Evolutionary conservation across 2,329 filamentous ascomycete species (phyloP), one percentile per base, ranked within the genome.

Genomic region (Aspergillus pseudoviridinutans): DNA sequence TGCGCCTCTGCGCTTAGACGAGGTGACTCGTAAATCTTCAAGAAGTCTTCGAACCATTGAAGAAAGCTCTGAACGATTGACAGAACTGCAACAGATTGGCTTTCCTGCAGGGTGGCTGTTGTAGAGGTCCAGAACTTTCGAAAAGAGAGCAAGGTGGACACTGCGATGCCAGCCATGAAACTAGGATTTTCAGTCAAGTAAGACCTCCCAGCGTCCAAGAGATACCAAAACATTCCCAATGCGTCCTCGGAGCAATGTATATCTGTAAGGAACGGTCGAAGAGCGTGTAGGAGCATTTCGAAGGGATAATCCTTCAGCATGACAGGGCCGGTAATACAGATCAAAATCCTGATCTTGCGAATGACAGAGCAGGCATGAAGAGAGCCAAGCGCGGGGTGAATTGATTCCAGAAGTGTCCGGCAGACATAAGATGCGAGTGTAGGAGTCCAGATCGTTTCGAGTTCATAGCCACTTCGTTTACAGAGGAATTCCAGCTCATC

Each of bases 201-300:
- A 4, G 76, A 65, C 17, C 78, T 77, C 7, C 93, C 92, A 53
- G 83, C 82, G 5, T 84, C 79, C 14, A 97, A 79, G 1, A 99
- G 81, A 73, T 96, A 97, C 71, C 91, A 89, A 58, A 90, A 86
- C 35, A 99, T 84, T 0, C 92, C 93, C 49, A 97, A 81, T 1
- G 90, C 87, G 76, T 99, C 94, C 68, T 96, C 91, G 9, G 92
- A 90, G 72, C 93, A 97, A 68, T 95, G 89, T 0, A 87, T 82
- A 64, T 97, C 88, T 1, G 88, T 87, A 5, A 97, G 79, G 63
- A 92, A 95, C 0, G 87, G 86, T 9, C 89, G 83, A 22, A 96
- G 80, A 1, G 89, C 88, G 66, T 92, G 90, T 1, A 99, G 80
- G 0, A 96, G 80, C 90, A 97, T 94, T 72, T 99, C 91, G 14